Percentiles rank a stretch among this genome's conserved stretches.
These are phyloP conservation scores for Xylariaceae sp. DNA, from an alignment of 2,329 filamentous ascomycete species.

Conservation along the genomic window DNA sequence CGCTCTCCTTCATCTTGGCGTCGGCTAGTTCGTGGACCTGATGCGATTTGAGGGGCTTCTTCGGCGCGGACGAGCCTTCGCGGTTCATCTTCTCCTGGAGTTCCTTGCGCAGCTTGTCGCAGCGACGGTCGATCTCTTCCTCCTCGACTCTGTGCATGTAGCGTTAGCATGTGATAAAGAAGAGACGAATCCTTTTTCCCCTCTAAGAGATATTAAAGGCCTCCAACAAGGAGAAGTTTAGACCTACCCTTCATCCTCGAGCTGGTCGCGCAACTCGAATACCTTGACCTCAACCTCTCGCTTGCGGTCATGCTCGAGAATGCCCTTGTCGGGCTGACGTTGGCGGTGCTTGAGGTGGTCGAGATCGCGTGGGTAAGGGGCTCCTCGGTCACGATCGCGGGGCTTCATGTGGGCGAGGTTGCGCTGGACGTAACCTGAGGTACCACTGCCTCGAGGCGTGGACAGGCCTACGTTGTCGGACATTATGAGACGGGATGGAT, in stretches of 20 bases:
- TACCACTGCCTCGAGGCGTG: slow-evolving; percentile 90
- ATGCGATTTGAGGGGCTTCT: slow-evolving; percentile 71
- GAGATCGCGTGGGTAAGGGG: slow-evolving; percentile 66
- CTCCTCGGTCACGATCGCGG: slow-evolving; percentile 72
- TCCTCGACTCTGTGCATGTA: slow-evolving; percentile 60
- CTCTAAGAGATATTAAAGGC: too few species aligned
- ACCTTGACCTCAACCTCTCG: slow-evolving; percentile 90
- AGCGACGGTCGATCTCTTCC: slow-evolving; percentile 80
- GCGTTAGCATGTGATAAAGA: too few species aligned
- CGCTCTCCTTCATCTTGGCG: slow-evolving; percentile 93
- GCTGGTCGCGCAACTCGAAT: slow-evolving; percentile 77
- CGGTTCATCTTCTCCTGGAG: slow-evolving; percentile 53
- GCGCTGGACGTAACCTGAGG: slow-evolving; percentile 94
- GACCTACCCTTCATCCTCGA: slow-evolving; percentile 79
- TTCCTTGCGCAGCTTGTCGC: slow-evolving; percentile 60
- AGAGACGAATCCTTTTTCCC: too few species aligned
- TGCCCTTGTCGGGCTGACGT: slow-evolving; percentile 83
- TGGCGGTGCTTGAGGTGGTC: slow-evolving; percentile 67
- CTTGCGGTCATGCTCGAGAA: slow-evolving; percentile 89
- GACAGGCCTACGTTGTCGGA: slow-evolving; percentile 95
- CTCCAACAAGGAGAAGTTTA: too few species aligned
- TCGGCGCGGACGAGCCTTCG: slow-evolving; percentile 34
- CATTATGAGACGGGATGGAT: slow-evolving; percentile 47
- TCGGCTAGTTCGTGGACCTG: slow-evolving; percentile 95
- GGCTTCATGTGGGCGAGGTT: slow-evolving; percentile 85